Evolutionary conservation across 1,139 yeast genomes (phyloP).

Genomic region (Nakaseomyces glabratus): DNA sequence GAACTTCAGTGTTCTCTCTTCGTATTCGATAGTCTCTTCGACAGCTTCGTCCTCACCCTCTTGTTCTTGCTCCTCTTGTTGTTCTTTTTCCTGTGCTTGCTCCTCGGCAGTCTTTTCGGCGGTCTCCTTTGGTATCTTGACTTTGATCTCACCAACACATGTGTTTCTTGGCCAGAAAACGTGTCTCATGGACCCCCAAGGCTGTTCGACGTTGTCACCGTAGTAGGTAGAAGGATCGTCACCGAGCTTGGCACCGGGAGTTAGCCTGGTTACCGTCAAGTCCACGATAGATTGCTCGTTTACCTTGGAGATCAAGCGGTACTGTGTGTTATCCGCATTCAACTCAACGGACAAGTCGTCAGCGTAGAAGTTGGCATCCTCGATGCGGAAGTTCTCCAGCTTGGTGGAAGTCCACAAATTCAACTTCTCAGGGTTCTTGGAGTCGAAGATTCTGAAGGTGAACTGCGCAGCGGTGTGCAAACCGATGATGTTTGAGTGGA

Average conservation of each 20-base stretch:
- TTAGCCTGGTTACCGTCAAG: conserved; percentile 48
- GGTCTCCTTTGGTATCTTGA: conserved; percentile 15
- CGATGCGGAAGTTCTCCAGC: conserved; percentile 66
- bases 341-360: conserved; percentile 56
- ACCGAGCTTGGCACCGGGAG: conserved; percentile 88
- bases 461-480: conserved; percentile 89
- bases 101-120: conserved; percentile 8
- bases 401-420: conserved; percentile 82
- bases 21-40: conserved; percentile 14
- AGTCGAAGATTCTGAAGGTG: conserved; percentile 69
- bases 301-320: conserved; percentile 56
- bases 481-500: conserved; percentile 86
- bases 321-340: conserved; percentile 45
- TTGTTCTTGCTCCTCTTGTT: conserved; percentile 14
- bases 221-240: conserved; percentile 74
- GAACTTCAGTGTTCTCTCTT: conserved; percentile 20
- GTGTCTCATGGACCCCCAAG: conserved; percentile 98
- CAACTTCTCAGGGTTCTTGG: conserved; percentile 22
- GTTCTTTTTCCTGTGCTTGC: conserved; percentile 16
- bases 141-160: conserved; percentile 52
- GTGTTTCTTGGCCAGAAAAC: conserved; percentile 88
- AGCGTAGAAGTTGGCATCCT: conserved; percentile 78
- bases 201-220: conserved; percentile 71
- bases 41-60: conserved; percentile 12
- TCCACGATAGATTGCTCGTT: conserved; percentile 68